A percentile compares a stretch with the other conserved stretches of the same genome.
These are phyloP conservation scores for Curvularia verruculosa DNA, from an alignment of 2,329 filamentous ascomycete species.

Conservation along the genomic window DNA sequence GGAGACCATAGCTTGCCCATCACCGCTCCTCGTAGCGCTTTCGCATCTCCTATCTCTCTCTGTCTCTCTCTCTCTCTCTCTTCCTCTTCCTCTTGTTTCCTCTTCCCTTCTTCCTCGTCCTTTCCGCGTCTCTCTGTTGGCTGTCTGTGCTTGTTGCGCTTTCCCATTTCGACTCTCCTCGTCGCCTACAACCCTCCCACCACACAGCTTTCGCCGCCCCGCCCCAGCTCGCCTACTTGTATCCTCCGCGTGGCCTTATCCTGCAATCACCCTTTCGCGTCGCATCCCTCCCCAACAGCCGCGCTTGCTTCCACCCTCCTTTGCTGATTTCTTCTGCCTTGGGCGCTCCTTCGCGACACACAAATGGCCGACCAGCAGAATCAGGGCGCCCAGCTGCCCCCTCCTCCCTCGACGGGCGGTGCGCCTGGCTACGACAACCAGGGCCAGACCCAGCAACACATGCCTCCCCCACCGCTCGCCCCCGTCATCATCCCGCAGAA, in stretches of 20 bases:
- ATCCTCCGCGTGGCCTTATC: slow-evolving; percentile 19
- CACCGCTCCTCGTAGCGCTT: slow-evolving; percentile 46
- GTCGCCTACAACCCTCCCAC: slow-evolving; percentile 31
- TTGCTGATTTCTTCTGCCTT: slow-evolving; percentile 19
- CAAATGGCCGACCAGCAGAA: slow-evolving; percentile 80
- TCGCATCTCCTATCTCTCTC: slow-evolving; percentile 44
- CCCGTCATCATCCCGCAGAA: slow-evolving; percentile 89
- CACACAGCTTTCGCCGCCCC: slow-evolving; percentile 27
- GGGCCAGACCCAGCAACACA: slow-evolving; percentile 70
- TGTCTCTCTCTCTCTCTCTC: slow-evolving; percentile 47
- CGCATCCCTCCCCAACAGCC: slow-evolving; percentile 10
- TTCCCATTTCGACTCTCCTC: slow-evolving; percentile 38
- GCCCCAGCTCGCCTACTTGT: slow-evolving; percentile 17
- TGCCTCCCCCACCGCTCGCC: slow-evolving; percentile 88
- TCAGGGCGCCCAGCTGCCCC: slow-evolving; percentile 68
- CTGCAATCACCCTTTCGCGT: slow-evolving; percentile 18
- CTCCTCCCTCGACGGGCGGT: slow-evolving; percentile 71
- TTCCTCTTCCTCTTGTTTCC: slow-evolving; percentile 46
- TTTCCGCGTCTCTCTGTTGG: slow-evolving; percentile 35
- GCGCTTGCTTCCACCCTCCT: slow-evolving; percentile 13
- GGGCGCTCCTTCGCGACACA: slow-evolving; percentile 27
- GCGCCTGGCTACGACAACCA: slow-evolving; percentile 80
- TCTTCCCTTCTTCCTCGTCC: slow-evolving; percentile 47
- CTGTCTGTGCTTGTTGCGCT: slow-evolving; percentile 34
- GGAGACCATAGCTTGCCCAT: slow-evolving; percentile 40